Base-by-base conservation (phyloP, 1,284 basidiomycete species). In the Ustilago cynodontis region DNA sequence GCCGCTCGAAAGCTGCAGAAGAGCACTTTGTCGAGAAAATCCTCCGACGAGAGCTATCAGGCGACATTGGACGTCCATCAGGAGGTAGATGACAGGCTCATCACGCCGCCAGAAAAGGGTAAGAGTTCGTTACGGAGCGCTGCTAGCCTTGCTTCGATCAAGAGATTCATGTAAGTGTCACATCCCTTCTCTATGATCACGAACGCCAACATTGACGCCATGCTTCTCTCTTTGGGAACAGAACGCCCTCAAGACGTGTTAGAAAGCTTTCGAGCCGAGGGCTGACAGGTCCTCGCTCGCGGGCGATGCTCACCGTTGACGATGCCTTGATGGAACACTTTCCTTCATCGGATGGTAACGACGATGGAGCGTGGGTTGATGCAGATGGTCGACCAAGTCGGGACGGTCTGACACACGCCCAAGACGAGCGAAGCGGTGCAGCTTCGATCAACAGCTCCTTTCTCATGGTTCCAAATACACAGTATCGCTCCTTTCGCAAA, bases 181-280 rank as follows among this genome's bases (percentile, higher is more conserved):
- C 26, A 26, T 1, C 3, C n/a, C 41, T n/a, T 20, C 11, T n/a
- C 18, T 43, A 11, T 20, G 41, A 20, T 20, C 41, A 43, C 41
- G 20, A n/a, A n/a, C 18, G 20, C 41, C 18, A 5, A 43, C 24
- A 50, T 16, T 50, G 24, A 50, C 22, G 24, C 14, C 37, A 14
- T 39, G 16, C 3, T 14, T 41, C 13, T 14, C 13, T 41, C 20
- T 0, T 43, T 43, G 5, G 41, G 16, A 16, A n/a, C 39, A 67
- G 65, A 18, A 66, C 70, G 22, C 70, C 70, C 16, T 71, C 70
- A 39, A 62, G 70, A 55, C 51, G 70, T 3, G 45, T 49, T 9
- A 47, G 69, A n/a, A 71, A 66, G 53, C 51, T 66, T 0, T 71
- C 70, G 20, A 59, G 56, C 6, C 55, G 64, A 5, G 60, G 64